Base-by-base conservation (phyloP, 306 rosid species). In the Quercus agrifolia region DNA sequence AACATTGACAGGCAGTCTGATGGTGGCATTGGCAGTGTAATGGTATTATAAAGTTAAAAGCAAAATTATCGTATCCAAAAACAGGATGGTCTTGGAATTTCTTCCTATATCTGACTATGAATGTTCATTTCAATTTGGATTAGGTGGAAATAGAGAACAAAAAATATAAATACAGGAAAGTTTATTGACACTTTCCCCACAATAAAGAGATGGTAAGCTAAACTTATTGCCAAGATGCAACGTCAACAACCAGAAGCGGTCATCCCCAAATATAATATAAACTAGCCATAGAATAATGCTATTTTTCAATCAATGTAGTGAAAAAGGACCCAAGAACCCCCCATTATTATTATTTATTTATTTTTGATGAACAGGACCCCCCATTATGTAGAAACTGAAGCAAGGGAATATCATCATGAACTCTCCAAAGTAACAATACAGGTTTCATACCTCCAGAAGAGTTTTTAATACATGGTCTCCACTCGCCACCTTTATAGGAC, bases 381-480 rank as follows among this genome's bases (percentile, higher is more conserved):
- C 20, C 15, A 63, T 63, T n/a, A 28, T 41, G 18, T 28, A 27
- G n/a, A 64, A 30, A 28, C 19, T 30, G 46, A 30, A 33, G 21
- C 27, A 67, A 67, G 72, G 72, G 38, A 19, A 35, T 13, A 19
- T 33, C 11, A 35, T n/a, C 51, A 68, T 33, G 49, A 67, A 35
- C 71, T 18, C 51, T 14, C 25, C 52, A 33, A 21, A 67, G 52
- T 3, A 67, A 67, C 27, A 49, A 64, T 56, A 49, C 28, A 20
- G 14, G 59, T 77, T 77, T 14, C 71, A 15, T 83, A 92, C 99
- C 99, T 91, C 86, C 87, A 18, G 87, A 86, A 58, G 97, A 90
- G 69, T 55, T 86, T 84, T 79, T 83, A 44, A 88, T 88, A 80
- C 97, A 90, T 31, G 98, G 93, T 81, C 85, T 92, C 97, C 97